A percentile compares a stretch with the other conserved stretches of the same genome.
phyloP scores from a whole-genome alignment of 1,284 basidiomycete species.

The Malassezia sympodialis region DNA sequence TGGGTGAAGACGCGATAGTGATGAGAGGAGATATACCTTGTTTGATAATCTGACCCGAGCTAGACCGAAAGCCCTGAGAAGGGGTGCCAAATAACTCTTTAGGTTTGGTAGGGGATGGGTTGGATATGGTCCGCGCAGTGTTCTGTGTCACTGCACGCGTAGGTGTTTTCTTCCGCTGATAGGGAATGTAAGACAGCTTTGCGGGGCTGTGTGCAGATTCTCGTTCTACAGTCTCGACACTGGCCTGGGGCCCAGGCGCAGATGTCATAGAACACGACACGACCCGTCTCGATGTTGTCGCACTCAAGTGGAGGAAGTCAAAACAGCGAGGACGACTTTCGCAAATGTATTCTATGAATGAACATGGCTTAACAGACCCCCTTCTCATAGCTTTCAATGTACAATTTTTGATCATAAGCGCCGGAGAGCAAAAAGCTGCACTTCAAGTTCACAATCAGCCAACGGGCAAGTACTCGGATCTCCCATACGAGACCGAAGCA shows the following conservation, averaged over 20 bases:
- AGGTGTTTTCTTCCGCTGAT: background rate
- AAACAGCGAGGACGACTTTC: background rate
- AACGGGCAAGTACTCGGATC: slow-evolving; percentile 20
- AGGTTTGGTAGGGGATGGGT: background rate
- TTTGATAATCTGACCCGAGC: background rate
- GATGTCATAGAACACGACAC: background rate
- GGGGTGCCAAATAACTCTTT: background rate
- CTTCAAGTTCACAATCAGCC: slow-evolving; percentile 47
- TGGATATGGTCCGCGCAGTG: background rate
- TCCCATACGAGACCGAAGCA: slow-evolving; percentile 29
- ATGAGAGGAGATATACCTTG: background rate
- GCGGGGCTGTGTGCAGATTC: background rate
- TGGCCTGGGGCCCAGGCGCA: background rate
- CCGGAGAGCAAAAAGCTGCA: slow-evolving; percentile 46
- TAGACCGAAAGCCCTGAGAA: background rate
- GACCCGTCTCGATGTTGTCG: background rate
- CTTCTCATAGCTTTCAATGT: background rate
- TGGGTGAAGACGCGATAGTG: background rate
- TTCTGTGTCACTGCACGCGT: background rate
- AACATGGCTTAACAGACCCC: background rate
- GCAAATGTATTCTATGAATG: background rate
- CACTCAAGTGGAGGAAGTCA: background rate
- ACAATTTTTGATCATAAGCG: slow-evolving; percentile 18
- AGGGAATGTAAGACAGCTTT: background rate
- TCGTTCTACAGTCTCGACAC: background rate